A percentile compares a stretch with the other conserved stretches of the same genome.
Conservation (phyloP, 169 alveolate genomes). For the Pseudocohnilembus persalinus region DNA sequence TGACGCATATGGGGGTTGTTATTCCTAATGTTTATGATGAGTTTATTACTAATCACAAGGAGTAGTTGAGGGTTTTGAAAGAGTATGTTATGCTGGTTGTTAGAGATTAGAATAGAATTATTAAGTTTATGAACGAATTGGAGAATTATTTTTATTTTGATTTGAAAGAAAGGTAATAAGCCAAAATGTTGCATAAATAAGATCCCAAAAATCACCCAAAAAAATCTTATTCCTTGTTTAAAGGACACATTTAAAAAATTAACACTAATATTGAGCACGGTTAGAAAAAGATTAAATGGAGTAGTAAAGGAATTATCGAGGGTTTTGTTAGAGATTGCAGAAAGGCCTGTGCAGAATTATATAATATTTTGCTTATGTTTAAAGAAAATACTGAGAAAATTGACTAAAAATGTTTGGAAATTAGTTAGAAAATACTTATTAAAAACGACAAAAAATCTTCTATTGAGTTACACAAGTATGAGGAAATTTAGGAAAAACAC, state of each 20-base stretch:
- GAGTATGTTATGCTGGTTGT: conserved; percentile 91
- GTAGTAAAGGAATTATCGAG: conserved; percentile 79
- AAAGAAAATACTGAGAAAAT: conserved; percentile 72
- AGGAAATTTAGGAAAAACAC: conserved; percentile 70
- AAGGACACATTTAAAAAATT: conserved; percentile 57
- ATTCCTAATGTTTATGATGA: conserved; percentile 48
- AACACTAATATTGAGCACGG: conserved; percentile 69
- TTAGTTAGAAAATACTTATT: conserved; percentile 60
- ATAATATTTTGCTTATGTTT: conserved; percentile 81
- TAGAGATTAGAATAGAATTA: conserved; percentile 86
- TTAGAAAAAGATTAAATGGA: conserved; percentile 65
- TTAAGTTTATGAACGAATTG: conserved; percentile 69
- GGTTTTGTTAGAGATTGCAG: conserved; percentile 87
- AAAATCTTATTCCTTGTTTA: conserved; percentile 35
- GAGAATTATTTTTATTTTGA: conserved; percentile 74
- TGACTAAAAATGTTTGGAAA: conserved; percentile 60
- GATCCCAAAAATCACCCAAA: too few relatives aligned
- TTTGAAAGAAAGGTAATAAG: conserved; percentile 22
- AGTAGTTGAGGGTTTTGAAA: conserved; percentile 80
- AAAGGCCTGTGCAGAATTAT: conserved; percentile 79
- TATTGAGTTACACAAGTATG: conserved; percentile 76
- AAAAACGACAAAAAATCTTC: conserved; percentile 73
- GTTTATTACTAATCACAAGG: conserved; percentile 74
- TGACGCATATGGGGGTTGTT: conserved; percentile 78
- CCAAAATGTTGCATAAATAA: too few relatives aligned